phyloP scores from a whole-genome alignment of 2,329 filamentous ascomycete species.

The Colletotrichum godetiae region DNA sequence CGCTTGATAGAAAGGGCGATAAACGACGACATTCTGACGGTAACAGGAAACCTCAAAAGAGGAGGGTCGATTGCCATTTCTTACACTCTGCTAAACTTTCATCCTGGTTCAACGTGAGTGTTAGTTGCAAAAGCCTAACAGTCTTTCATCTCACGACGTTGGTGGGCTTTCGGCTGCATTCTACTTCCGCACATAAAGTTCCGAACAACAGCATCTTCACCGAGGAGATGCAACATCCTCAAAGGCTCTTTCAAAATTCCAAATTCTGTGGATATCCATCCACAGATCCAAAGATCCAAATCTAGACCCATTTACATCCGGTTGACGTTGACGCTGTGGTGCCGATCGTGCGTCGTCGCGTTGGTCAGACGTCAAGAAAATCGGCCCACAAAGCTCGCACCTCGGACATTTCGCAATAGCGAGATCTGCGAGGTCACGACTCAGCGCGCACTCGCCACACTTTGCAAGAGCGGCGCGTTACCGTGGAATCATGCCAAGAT shows the following conservation, averaged over 20 bases:
- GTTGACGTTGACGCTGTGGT: neutral
- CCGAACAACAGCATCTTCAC: neutral
- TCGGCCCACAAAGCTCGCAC: neutral
- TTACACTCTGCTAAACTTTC: too few species aligned
- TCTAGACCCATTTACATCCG: neutral
- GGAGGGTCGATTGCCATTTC: too few species aligned
- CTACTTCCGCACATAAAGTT: neutral
- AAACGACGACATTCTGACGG: too few species aligned
- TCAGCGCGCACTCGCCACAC: neutral
- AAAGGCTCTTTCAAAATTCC: too few species aligned
- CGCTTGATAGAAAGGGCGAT: too few species aligned
- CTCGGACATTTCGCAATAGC: constrained; percentile 15
- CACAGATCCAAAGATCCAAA: neutral
- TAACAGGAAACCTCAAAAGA: too few species aligned
- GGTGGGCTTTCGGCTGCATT: neutral
- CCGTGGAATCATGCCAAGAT: constrained; percentile 20
- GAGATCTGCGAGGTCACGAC: neutral
- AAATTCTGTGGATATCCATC: neutral
- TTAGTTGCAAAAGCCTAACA: too few species aligned
- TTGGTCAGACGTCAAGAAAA: too few species aligned
- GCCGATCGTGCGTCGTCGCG: too few species aligned
- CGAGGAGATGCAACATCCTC: neutral
- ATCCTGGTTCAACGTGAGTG: too few species aligned
- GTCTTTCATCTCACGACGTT: accelerated
- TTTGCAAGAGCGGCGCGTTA: neutral